Evolutionary conservation across 2,329 filamentous ascomycete genomes (phyloP).

Genomic region (Beauveria australis): DNA sequence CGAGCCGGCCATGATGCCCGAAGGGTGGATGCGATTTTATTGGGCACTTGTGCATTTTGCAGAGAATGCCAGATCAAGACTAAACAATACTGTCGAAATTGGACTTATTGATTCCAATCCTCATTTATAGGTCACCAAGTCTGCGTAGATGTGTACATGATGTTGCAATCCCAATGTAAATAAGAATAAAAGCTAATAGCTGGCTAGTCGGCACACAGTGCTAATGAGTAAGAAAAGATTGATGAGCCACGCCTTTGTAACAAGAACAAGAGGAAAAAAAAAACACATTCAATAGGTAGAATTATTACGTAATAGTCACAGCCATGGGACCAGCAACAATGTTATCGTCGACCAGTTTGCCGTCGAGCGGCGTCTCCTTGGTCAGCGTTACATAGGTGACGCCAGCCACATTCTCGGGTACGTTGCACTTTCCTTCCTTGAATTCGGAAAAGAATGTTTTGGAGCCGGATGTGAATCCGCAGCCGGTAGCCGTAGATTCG

Average conservation of each 20-base stretch:
- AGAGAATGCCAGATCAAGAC: too few species aligned
- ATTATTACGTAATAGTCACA: conserved; percentile 40
- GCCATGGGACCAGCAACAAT: conserved; percentile 59
- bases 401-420: conserved; percentile 55
- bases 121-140: too few species aligned
- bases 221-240: background rate
- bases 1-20: background rate
- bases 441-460: conserved; percentile 54
- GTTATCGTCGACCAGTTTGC: conserved; percentile 51
- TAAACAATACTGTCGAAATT: too few species aligned
- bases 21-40: background rate
- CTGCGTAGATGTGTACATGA: background rate
- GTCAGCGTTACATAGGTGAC: conserved; percentile 61
- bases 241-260: background rate
- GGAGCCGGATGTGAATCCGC: conserved; percentile 58
- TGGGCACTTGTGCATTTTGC: background rate
- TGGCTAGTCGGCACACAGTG: background rate
- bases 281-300: background rate
- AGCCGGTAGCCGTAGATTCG: conserved; percentile 48
- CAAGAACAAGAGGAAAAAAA: background rate
- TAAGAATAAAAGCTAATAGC: conserved; percentile 1
- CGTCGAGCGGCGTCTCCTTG: conserved; percentile 40
- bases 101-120: too few species aligned
- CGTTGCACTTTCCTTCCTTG: conserved; percentile 44
- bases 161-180: background rate